Evolutionary conservation across 2,329 filamentous ascomycete species (phyloP), one percentile per base, ranked within the genome.

Genomic region (Diplodia mutila): DNA sequence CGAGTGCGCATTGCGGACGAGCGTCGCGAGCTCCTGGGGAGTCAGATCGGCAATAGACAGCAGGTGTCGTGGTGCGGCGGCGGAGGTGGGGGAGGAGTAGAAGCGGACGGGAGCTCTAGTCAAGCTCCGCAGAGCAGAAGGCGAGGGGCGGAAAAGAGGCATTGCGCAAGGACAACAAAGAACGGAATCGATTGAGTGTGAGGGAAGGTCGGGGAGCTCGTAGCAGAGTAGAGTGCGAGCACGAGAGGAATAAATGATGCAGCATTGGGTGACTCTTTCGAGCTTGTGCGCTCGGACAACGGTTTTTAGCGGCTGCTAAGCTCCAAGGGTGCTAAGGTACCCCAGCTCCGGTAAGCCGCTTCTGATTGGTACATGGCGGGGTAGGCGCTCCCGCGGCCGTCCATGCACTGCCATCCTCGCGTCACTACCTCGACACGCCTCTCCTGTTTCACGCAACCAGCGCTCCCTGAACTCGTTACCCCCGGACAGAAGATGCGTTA

Each of bases 41-140:
- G 89, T 89, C 68, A 99, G 86, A 76, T 99, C 94, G 65, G 89
- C 89, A 75, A 97, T 97, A 66, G 93, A 96, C 80, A 97, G 90
- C 64, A 99, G 85, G 84, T 98, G 94, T 71, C 95, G 90, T 59
- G 93, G 91, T 23, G 86, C 83, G 74, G 86, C 86, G 12, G 86
- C 84, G 6, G 87, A 72, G 34, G 80, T 75, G 37, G 76, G 71
- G 67, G 75, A 70, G 70, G 78, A 68, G 72, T 72, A 23, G 73
- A 68, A 72, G 77, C 73, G 71, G 73, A 69, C 69, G 71, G 68
- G 72, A 68, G 74, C 69, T 55, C 73, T 75, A 53, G 70, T 70
- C 51, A 75, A 72, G 76, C 73, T 73, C 69, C 75, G 74, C 51
- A 77, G 69, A 70, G 76, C 73, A 4, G 71, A 69, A 21, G 73